A percentile compares a stretch with the other conserved stretches of the same genome.
Conservation (phyloP, 164 flowering plant genomes). For the Brasenia schreberi region DNA sequence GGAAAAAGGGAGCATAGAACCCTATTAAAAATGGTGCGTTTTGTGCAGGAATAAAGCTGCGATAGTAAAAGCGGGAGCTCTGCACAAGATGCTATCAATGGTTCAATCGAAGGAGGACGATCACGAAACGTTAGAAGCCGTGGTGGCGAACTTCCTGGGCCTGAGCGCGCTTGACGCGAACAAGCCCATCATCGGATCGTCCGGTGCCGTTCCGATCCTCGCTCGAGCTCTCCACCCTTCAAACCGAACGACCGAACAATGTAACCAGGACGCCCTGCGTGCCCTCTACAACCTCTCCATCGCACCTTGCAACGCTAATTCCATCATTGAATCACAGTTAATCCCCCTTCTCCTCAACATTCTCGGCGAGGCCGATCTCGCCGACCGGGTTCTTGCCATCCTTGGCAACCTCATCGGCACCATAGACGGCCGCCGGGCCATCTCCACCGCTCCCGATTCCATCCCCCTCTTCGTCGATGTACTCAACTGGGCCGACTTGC, state of each 20-base stretch:
- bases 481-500: constrained; percentile 76
- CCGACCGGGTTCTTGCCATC: constrained; percentile 59
- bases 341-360: constrained; percentile 31
- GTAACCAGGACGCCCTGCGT: constrained; percentile 60
- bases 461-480: constrained; percentile 65
- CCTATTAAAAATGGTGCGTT: background rate
- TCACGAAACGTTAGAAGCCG: constrained; percentile 43
- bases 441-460: constrained; percentile 34
- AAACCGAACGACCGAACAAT: constrained; percentile 24
- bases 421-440: constrained; percentile 61
- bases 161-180: constrained; percentile 87
- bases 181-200: constrained; percentile 71
- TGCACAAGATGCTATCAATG: constrained; percentile 78
- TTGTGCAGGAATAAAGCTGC: constrained; percentile 83
- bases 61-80: constrained; percentile 85
- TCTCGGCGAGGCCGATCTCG: constrained; percentile 73
- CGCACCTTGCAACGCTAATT: constrained; percentile 34
- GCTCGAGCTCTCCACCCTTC: constrained; percentile 27
- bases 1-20: too few species aligned
- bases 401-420: constrained; percentile 60
- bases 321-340: constrained; percentile 44
- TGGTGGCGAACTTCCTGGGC: constrained; percentile 83
- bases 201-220: constrained; percentile 71
- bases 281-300: constrained; percentile 86
- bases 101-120: constrained; percentile 27